These are phyloP conservation scores for Lactarius sanguifluus DNA, from an alignment of 768 basidiomycete genomes.

Conservation along the genomic window DNA sequence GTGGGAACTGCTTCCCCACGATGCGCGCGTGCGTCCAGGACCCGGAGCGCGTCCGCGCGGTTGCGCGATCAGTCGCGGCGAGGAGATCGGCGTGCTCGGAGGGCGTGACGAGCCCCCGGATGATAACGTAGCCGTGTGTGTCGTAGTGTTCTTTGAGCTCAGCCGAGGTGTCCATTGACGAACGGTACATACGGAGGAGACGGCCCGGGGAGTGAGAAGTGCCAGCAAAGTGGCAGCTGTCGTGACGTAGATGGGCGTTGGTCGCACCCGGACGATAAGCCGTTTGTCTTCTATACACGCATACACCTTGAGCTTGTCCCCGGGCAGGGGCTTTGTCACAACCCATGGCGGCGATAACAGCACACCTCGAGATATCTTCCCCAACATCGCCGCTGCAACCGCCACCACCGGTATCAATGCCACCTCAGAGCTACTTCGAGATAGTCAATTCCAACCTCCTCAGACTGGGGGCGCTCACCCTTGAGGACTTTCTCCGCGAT, in stretches of 20 bases:
- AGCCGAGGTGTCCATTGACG: neutral
- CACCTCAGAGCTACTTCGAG: slow-evolving; percentile 19
- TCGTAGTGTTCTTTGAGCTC: slow-evolving; percentile 53
- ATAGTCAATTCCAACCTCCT: slow-evolving; percentile 22
- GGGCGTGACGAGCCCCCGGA: slow-evolving; percentile 53
- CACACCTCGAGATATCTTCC: neutral
- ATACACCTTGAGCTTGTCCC: neutral
- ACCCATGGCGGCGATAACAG: slow-evolving; percentile 8
- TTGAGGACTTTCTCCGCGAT: slow-evolving; percentile 22
- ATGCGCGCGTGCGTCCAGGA: slow-evolving; percentile 65
- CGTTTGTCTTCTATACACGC: neutral
- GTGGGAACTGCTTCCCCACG: slow-evolving; percentile 79
- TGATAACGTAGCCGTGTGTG: slow-evolving; percentile 62
- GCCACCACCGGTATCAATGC: neutral
- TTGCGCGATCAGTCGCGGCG: slow-evolving; percentile 51
- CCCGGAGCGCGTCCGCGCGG: slow-evolving; percentile 56
- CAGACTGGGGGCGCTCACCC: slow-evolving; percentile 27
- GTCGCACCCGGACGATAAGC: too few species aligned
- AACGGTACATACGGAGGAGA: neutral
- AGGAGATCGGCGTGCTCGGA: slow-evolving; percentile 43
- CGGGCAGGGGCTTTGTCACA: neutral
- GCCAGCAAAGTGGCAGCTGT: neutral
- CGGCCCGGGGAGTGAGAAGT: neutral
- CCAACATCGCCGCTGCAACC: neutral
- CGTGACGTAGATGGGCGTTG: neutral